Evolutionary conservation across 257 asterid genomes (phyloP), one percentile per base, ranked within the genome.

Genomic region (Prunella vulgaris): DNA sequence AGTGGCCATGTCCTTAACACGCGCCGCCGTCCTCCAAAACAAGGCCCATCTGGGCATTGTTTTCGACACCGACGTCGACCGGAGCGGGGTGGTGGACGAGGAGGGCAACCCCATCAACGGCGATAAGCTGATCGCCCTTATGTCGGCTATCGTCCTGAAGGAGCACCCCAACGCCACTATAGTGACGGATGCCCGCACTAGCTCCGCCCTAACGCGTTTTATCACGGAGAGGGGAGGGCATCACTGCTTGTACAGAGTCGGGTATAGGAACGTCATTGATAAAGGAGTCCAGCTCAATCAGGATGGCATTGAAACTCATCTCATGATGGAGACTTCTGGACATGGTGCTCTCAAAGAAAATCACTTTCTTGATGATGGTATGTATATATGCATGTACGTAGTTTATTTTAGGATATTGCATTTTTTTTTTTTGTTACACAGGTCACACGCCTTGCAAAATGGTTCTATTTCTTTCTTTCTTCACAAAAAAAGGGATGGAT

Each of bases 341-440:
- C 98, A 92, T 75, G 98, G 97, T 33, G 98, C 98, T 28, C 86
- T 93, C 12, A 90, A 85, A 60, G 98, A 92, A 66, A 90, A 92
- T 52, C 69, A 85, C 72, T 92, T 86, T 73, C 97, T 92, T 53
- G 98, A 92, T 79, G 98, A 93, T 70, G 98, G 97, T 89, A 74
- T 14, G 46, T 7, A 33, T 30, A 12, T 35, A n/a, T n/a, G n/a
- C n/a, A n/a, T n/a, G n/a, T n/a, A n/a, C n/a, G n/a, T n/a, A n/a
- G n/a, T n/a, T n/a, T n/a, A n/a, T n/a, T n/a, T n/a, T n/a, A n/a
- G n/a, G n/a, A n/a, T n/a, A n/a, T n/a, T n/a, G n/a, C n/a, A n/a
- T n/a, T n/a, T n/a, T n/a, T n/a, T n/a, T n/a, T n/a, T n/a, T n/a
- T n/a, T n/a, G n/a, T n/a, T n/a, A n/a, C n/a, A n/a, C n/a, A n/a